A percentile compares a stretch with the other conserved stretches of the same genome.
Evolutionary conservation across 805 yeast species (phyloP).

Genomic region (Ogataea sp.): DNA sequence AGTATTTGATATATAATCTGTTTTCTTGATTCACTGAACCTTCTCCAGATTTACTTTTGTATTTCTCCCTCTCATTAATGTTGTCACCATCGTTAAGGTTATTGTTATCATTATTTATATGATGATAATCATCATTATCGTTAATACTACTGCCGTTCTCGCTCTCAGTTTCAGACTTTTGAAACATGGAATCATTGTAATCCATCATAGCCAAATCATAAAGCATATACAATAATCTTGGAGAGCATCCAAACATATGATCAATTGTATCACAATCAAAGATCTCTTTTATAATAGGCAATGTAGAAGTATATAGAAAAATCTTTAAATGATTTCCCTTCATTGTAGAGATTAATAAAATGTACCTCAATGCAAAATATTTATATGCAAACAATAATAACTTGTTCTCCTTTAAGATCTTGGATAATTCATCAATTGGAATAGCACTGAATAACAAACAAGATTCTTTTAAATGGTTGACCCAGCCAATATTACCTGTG

Average conservation of each 20-base stretch:
- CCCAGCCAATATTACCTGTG: conserved; percentile 20
- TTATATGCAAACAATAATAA: conserved; percentile 22
- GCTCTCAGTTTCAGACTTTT: too few species aligned
- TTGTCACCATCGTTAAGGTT: neutral
- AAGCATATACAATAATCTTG: conserved; percentile 17
- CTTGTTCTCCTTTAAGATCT: conserved; percentile 14
- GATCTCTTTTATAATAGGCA: conserved; percentile 17
- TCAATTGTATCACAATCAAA: conserved; percentile 20
- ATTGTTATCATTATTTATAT: too few species aligned
- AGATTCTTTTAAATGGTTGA: conserved; percentile 22
- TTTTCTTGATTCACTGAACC: neutral
- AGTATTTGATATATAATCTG: neutral
- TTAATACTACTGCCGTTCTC: too few species aligned
- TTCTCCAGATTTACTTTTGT: neutral
- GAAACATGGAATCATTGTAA: too few species aligned
- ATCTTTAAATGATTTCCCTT: conserved; percentile 9
- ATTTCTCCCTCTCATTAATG: neutral
- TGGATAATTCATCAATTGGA: conserved; percentile 6
- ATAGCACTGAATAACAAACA: conserved; percentile 20
- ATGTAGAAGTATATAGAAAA: conserved; percentile 12
- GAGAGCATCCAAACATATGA: conserved; percentile 28
- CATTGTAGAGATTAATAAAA: conserved; percentile 19
- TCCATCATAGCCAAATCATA: conserved; percentile 10
- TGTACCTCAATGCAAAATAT: conserved; percentile 23
- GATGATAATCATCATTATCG: too few species aligned